Percentiles rank a stretch among this genome's conserved stretches.
Evolutionary conservation across 306 rosid species (phyloP).

Genomic region (Comarum palustre): DNA sequence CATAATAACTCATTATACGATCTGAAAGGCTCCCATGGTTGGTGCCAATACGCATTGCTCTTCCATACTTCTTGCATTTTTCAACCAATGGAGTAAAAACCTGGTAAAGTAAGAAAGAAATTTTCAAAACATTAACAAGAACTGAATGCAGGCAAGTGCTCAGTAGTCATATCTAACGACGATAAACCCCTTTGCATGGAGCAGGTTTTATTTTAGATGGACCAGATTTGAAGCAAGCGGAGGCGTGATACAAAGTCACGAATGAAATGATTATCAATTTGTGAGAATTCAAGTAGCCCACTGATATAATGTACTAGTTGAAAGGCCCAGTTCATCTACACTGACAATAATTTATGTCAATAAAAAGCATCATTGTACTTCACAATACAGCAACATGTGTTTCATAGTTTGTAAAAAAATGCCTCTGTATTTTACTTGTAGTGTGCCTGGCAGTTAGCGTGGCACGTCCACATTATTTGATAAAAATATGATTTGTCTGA

Average conservation of each 20-base stretch:
- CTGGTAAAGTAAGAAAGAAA: slow-evolving; percentile 31
- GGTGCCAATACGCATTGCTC: slow-evolving; percentile 99
- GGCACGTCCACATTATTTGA: background rate
- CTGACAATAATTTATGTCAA: background rate
- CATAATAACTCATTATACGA: slow-evolving; percentile 99
- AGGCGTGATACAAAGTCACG: background rate
- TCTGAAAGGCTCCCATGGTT: slow-evolving; percentile 99
- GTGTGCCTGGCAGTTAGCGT: no score
- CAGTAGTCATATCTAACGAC: background rate
- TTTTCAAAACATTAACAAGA: background rate
- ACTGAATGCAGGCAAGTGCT: slow-evolving; percentile 3
- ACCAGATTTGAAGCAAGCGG: background rate
- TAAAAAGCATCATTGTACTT: background rate
- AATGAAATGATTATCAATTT: background rate
- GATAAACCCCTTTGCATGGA: no score
- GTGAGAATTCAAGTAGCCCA: background rate
- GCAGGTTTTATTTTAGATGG: slow-evolving; percentile 2
- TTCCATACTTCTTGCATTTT: slow-evolving; percentile 94
- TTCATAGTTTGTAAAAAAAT: no score
- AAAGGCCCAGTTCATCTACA: background rate
- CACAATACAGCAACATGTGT: background rate
- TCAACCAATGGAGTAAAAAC: slow-evolving; percentile 94
- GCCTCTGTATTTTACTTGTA: no score
- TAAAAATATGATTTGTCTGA: background rate
- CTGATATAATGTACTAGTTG: background rate